phyloP scores from a whole-genome alignment of 192 early-diverging fungal genomes.

The Backusella parvicylindrica region DNA sequence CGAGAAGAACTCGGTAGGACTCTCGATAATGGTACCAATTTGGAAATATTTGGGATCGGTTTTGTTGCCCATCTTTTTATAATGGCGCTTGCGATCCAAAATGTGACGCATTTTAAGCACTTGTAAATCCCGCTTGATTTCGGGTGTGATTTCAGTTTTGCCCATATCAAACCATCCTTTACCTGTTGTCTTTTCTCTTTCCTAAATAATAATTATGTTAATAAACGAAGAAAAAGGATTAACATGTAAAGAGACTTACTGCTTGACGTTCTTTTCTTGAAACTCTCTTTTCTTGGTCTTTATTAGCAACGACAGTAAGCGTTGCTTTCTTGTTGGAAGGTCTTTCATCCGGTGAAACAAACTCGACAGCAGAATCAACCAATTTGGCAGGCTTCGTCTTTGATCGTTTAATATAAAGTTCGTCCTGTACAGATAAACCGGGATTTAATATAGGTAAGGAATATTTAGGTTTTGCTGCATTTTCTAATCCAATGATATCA shows the following conservation, averaged over 20 bases:
- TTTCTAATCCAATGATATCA: conserved; percentile 2
- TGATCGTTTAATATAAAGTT: conserved; percentile 31
- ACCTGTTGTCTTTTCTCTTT: conserved; percentile 27
- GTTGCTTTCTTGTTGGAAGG: conserved; percentile 18
- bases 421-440: conserved; percentile 31
- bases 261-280: conserved; percentile 37
- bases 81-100: conserved; percentile 90
- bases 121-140: conserved; percentile 87
- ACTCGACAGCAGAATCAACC: conserved; percentile 18
- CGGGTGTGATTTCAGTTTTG: conserved; percentile 78
- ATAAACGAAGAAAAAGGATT: background rate
- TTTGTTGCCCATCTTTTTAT: conserved; percentile 72
- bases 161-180: conserved; percentile 90
- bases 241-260: conserved; percentile 10
- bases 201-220: background rate
- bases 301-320: conserved; percentile 28
- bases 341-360: conserved; percentile 25
- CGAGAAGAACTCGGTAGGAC: conserved; percentile 86
- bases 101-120: conserved; percentile 82
- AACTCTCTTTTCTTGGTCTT: conserved; percentile 30
- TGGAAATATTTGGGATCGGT: conserved; percentile 90
- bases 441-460: conserved; percentile 36
- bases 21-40: conserved; percentile 88
- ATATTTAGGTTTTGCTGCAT: conserved; percentile 1
- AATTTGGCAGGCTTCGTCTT: conserved; percentile 31